Percentiles rank a stretch among this genome's conserved stretches.
These are phyloP conservation scores for Tolypocladium nubicola DNA, from an alignment of 2,329 filamentous ascomycete genomes.

Conservation along the genomic window DNA sequence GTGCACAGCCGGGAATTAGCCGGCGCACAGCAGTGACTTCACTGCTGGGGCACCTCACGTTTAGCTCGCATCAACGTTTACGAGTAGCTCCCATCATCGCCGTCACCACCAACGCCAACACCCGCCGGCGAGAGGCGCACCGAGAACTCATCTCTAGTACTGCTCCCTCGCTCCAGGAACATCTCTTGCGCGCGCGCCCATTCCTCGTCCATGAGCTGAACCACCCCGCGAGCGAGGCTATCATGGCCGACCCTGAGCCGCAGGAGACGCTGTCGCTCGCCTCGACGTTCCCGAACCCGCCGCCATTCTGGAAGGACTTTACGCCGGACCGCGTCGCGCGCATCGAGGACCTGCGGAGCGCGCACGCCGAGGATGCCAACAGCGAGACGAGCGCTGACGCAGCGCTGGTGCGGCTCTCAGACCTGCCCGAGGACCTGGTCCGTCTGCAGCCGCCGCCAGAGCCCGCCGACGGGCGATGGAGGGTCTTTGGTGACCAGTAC, in stretches of 20 bases:
- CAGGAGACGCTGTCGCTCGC: constrained; percentile 31
- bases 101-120: not conserved
- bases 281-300: constrained; percentile 74
- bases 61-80: no score
- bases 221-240: not conserved
- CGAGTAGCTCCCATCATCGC: not conserved
- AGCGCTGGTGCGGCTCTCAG: constrained; percentile 23
- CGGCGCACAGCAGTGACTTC: not conserved
- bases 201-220: constrained; percentile 1
- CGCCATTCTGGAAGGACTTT: constrained; percentile 84
- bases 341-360: constrained; percentile 31
- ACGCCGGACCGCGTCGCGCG: constrained; percentile 62
- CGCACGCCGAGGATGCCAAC: constrained; percentile 19
- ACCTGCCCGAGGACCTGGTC: constrained; percentile 60
- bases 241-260: constrained; percentile 48
- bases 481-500: constrained; percentile 61
- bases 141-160: not conserved
- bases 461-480: constrained; percentile 60
- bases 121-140: not conserved
- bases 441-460: constrained; percentile 74
- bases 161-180: not conserved
- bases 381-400: constrained; percentile 11
- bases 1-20: not conserved
- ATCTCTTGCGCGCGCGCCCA: not conserved
- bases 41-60: not conserved